Conservation (phyloP, 176 grass and related monocot genomes). For the Pharus latifolius region DNA sequence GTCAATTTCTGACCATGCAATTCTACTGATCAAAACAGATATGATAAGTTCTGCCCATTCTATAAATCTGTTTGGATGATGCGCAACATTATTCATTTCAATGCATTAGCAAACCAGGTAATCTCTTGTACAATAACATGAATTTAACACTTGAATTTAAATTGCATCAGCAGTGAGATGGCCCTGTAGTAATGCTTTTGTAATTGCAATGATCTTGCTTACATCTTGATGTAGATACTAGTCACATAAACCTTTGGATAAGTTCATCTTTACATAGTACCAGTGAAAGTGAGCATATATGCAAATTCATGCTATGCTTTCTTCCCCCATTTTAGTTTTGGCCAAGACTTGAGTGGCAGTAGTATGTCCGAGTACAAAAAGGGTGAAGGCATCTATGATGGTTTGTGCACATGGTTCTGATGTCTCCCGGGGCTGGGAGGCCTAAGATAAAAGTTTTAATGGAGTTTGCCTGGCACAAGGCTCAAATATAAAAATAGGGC, state of each 20-base stretch:
- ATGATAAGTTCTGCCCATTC: conserved; percentile 89
- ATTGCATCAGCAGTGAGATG: not conserved
- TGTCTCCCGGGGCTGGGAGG: too few relatives aligned
- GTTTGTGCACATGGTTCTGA: not conserved
- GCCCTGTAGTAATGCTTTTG: not conserved
- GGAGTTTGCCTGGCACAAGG: too few relatives aligned
- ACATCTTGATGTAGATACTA: not conserved
- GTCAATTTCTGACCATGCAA: not conserved
- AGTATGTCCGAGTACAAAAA: not conserved
- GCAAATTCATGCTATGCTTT: not conserved
- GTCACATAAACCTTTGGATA: not conserved
- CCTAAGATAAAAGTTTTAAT: too few relatives aligned
- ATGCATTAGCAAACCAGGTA: conserved; percentile 77
- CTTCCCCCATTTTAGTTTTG: not conserved
- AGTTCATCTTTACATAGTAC: not conserved
- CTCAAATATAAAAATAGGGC: too few relatives aligned
- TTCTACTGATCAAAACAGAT: conserved; percentile 28
- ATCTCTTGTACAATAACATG: not conserved
- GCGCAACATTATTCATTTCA: conserved; percentile 92
- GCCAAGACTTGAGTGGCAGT: not conserved
- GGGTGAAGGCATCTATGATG: not conserved
- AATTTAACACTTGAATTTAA: too few relatives aligned
- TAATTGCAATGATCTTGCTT: not conserved
- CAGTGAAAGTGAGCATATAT: not conserved
- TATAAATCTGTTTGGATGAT: conserved; percentile 99